A percentile compares a stretch with the other conserved stretches of the same genome.
These are phyloP conservation scores for Dictyostelium brefeldianum DNA, from an alignment of 78 protist genomes.

Conservation along the genomic window DNA sequence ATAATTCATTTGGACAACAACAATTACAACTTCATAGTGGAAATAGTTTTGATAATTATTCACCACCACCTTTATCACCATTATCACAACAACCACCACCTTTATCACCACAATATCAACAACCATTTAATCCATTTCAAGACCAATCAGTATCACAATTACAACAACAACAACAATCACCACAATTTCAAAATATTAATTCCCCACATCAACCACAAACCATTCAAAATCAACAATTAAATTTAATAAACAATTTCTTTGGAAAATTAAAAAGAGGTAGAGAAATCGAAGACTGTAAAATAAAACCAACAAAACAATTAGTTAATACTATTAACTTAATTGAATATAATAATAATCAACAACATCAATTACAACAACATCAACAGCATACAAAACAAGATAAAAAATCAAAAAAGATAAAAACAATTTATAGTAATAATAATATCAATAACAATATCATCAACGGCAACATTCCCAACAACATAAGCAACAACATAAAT, in stretches of 20 bases:
- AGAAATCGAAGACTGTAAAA: background rate
- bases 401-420: too few species aligned
- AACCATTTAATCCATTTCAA: background rate
- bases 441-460: background rate
- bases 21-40: background rate
- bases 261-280: background rate
- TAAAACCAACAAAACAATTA: background rate
- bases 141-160: too few species aligned
- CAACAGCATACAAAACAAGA: too few species aligned
- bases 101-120: background rate
- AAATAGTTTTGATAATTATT: background rate
- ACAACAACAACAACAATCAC: too few species aligned
- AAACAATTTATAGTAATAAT: background rate
- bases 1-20: background rate
- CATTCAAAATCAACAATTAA: too few species aligned
- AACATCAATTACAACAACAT: background rate
- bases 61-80: constrained; percentile 6
- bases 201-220: too few species aligned
- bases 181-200: too few species aligned
- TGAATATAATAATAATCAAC: background rate
- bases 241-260: too few species aligned
- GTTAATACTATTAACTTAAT: background rate
- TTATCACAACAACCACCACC: background rate
- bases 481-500: background rate
- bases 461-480: background rate